A percentile compares a stretch with the other conserved stretches of the same genome.
phyloP scores from a whole-genome alignment of 768 basidiomycete species.

The Naganishia vaughanmartiniae region DNA sequence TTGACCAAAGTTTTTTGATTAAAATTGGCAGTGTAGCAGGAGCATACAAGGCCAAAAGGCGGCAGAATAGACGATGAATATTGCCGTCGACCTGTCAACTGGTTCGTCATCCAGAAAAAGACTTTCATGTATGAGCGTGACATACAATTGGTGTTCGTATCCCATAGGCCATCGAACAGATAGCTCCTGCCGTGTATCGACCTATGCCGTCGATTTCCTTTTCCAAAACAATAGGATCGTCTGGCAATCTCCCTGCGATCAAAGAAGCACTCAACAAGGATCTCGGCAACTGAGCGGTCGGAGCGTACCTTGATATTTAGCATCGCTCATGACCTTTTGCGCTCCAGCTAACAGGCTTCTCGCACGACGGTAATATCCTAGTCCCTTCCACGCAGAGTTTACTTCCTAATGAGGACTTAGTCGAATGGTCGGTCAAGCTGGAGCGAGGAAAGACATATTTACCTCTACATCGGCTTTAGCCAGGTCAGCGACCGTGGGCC shows the following conservation, averaged over 20 bases:
- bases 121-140: conserved; percentile 28
- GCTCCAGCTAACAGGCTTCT: conserved; percentile 79
- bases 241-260: conserved; percentile 64
- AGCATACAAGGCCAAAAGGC: conserved; percentile 77
- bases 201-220: conserved; percentile 81
- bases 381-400: conserved; percentile 80
- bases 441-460: not conserved
- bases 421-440: not conserved
- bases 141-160: conserved; percentile 78
- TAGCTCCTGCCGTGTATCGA: conserved; percentile 73
- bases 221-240: conserved; percentile 76
- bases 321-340: conserved; percentile 62
- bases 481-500: conserved; percentile 74
- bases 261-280: not conserved
- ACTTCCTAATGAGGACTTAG: conserved; percentile 59
- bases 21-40: conserved; percentile 74
- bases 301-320: conserved; percentile 42
- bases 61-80: conserved; percentile 77
- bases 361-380: conserved; percentile 86
- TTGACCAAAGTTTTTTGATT: conserved; percentile 77
- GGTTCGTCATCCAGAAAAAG: not conserved
- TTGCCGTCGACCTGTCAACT: conserved; percentile 76
- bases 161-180: conserved; percentile 78
- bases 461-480: conserved; percentile 56
- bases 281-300: not conserved